These are phyloP conservation scores for Phymatotrichopsis omnivora DNA, from an alignment of 2,329 filamentous ascomycete genomes.

Conservation along the genomic window DNA sequence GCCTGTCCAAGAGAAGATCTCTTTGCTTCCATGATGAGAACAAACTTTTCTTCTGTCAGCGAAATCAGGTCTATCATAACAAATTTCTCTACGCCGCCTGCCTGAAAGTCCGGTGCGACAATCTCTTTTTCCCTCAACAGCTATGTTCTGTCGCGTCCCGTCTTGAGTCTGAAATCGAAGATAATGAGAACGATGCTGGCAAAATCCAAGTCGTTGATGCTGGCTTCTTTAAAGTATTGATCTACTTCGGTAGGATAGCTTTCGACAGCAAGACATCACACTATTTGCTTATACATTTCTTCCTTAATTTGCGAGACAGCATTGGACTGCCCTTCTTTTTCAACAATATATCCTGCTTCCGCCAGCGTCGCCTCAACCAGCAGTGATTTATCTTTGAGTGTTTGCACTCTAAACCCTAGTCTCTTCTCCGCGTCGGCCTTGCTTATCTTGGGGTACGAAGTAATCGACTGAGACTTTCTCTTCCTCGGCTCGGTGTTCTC, in stretches of 20 bases:
- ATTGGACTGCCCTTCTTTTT: not conserved
- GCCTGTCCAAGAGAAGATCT: too few relatives aligned
- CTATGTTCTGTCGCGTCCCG: not conserved
- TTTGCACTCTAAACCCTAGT: too few relatives aligned
- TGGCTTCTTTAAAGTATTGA: constrained; percentile 5
- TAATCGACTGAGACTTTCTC: too few relatives aligned
- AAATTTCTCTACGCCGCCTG: constrained; percentile 2
- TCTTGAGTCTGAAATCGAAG: constrained; percentile 1
- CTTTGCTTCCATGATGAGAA: too few relatives aligned
- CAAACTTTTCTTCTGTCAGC: too few relatives aligned
- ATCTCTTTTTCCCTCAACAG: constrained; percentile 13
- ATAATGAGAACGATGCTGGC: not conserved
- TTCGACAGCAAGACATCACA: constrained; percentile 10
- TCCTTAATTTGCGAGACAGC: constrained; percentile 9
- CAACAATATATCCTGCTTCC: not conserved
- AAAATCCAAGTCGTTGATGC: constrained; percentile 7
- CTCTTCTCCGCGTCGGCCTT: too few relatives aligned
- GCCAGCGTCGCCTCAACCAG: constrained; percentile 9
- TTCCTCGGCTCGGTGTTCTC: too few relatives aligned
- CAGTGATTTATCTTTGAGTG: too few relatives aligned
- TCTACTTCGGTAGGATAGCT: constrained; percentile 5
- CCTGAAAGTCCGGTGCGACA: constrained; percentile 1
- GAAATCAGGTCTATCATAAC: too few relatives aligned
- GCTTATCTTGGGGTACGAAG: too few relatives aligned
- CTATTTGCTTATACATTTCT: constrained; percentile 2